Evolutionary conservation across 306 rosid species (phyloP).

Genomic region (barrel medic (Medicago truncatula)): DNA sequence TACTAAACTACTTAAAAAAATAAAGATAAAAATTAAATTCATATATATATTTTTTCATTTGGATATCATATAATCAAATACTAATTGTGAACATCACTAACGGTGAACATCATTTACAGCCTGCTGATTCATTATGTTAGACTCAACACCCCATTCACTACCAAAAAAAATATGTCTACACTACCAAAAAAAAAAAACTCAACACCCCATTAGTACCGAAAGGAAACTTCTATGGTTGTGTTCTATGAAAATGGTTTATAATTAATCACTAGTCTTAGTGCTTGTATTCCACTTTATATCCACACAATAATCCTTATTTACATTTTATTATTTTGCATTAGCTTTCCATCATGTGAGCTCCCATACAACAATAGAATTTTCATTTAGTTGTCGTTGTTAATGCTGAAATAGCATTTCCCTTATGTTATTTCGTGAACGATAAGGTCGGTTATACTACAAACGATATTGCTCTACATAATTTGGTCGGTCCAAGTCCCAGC

Average conservation of each 20-base stretch:
- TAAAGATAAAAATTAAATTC: no score
- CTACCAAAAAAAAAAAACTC: no score
- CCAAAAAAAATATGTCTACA: no score
- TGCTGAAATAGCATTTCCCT: not conserved
- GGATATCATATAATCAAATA: no score
- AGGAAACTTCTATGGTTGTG: no score
- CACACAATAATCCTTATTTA: not conserved
- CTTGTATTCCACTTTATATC: not conserved
- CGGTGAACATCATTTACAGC: no score
- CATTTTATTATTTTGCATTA: not conserved
- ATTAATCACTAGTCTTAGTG: conserved; percentile 1
- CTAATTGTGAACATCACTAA: no score
- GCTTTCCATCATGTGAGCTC: not conserved
- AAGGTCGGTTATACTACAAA: not conserved
- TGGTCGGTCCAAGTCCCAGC: conserved; percentile 1
- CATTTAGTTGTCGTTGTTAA: not conserved
- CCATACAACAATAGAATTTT: not conserved
- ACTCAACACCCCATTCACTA: no score
- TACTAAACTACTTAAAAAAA: no score
- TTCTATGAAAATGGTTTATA: not conserved
- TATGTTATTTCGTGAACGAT: not conserved
- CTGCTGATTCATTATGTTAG: no score
- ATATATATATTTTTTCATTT: no score
- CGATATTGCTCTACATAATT: not conserved
- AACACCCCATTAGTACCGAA: no score